phyloP scores from a whole-genome alignment of 345 rosid species.

The Fremontodendron californicum region DNA sequence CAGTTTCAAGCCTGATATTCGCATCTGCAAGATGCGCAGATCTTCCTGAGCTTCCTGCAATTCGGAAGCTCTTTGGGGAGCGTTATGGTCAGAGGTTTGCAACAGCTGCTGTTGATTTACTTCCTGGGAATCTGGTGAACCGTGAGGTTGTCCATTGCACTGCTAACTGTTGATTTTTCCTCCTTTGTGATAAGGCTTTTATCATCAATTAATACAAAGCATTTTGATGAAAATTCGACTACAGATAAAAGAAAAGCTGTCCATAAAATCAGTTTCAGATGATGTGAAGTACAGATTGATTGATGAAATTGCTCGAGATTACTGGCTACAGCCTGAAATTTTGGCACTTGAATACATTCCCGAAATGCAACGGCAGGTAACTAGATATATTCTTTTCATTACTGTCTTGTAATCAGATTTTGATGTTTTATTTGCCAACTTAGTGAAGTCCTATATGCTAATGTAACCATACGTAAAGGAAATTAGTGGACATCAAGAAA shows the following conservation, averaged over 20 bases:
- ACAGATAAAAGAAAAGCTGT: slow-evolving; percentile 58
- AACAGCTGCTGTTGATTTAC: slow-evolving; percentile 45
- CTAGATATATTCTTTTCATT: background rate
- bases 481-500: slow-evolving; percentile 1
- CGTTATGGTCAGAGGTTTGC: slow-evolving; percentile 63
- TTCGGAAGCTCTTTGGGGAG: slow-evolving; percentile 63
- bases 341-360: slow-evolving; percentile 53
- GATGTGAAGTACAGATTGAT: slow-evolving; percentile 44
- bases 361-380: slow-evolving; percentile 45
- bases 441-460: background rate
- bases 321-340: slow-evolving; percentile 36
- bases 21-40: slow-evolving; percentile 86
- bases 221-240: background rate
- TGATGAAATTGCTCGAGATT: slow-evolving; percentile 51
- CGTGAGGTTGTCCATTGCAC: slow-evolving; percentile 39
- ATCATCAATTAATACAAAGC: background rate
- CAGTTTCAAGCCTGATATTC: slow-evolving; percentile 79
- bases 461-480: slow-evolving; percentile 25
- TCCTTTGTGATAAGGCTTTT: background rate
- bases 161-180: background rate
- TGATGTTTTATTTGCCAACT: too few relatives aligned
- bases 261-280: slow-evolving; percentile 37
- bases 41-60: slow-evolving; percentile 56
- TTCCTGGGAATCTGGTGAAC: slow-evolving; percentile 69
- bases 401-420: background rate